Evolutionary conservation across 352 stramenopile genomes (phyloP), one percentile per base, ranked within the genome.

Genomic region (Pythium graminicola): DNA sequence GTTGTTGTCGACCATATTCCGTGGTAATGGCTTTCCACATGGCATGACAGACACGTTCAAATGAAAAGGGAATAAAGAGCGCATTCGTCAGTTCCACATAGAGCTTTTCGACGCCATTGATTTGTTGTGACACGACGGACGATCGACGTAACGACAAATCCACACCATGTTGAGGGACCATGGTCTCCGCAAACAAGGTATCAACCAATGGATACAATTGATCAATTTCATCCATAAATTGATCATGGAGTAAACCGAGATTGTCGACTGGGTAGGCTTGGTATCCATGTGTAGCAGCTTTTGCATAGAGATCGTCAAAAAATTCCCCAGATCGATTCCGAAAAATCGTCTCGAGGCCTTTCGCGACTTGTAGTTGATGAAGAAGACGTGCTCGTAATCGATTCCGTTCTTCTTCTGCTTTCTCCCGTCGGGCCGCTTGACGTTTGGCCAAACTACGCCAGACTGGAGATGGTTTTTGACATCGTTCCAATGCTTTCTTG

Each of bases 361-460:
- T 68, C 22, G 68, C 70, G 38, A 81, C 57, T 38, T 62, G 54
- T 55, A 81, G 76, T 54, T 85, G 75, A 6, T 57, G 64, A 31
- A 83, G 54, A 11, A 85, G 57, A 39, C 66, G 60, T 10, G 28
- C 44, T 17, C 67, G 67, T 3, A 86, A 49, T 13, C 75, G 64
- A 31, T 52, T 48, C 17, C 81, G 81, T 57, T 85, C 75, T 11
- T 41, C 42, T 44, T 85, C 68, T 32, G 72, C 50, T 17, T 54
- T 57, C 8, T 63, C 41, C 6, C 63, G 63, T 11, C 60, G 57
- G 31, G 64, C 50, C 7, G 66, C 61, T 42, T 85, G 75, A 10
- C 75, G 63, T 31, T 76, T 62, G 14, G 72, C 72, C 17, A 83
- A 72, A 11, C 70, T 65, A 14, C 70, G 62, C 75, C 75, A 85